Evolutionary conservation across 441 rosid genomes (phyloP), one percentile per base, ranked within the genome.

Genomic region (Erodium trifolium): DNA sequence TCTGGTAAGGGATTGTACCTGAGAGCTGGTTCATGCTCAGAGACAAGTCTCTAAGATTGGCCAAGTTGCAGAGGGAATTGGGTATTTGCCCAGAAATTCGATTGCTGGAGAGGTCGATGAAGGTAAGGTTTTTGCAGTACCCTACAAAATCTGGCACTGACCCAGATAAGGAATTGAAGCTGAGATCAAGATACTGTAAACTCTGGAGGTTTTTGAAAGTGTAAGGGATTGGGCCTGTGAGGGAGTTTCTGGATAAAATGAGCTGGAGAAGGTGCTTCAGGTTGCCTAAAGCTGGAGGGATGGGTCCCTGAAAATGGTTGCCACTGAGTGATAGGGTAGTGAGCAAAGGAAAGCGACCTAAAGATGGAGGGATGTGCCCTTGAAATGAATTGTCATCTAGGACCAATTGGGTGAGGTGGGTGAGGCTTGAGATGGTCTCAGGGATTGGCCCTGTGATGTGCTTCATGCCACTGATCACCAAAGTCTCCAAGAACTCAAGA

Each of bases 371-470:
- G 67, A 93, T 70, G 78, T 11, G 76, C 16, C 97, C 99, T 68
- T 74, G 73, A 37, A 93, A 88, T 62, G 95, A 77, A 75, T 91
- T 89, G 67, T 86, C 88, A 31, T 93, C 97, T 0, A 93, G 81
- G 67, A 88, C 84, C 68, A 93, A 67, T 62, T 86, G 89, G 0
- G 78, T 68, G 34, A 93, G 93, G 60, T 68, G 73, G 39, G 76
- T 74, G 14, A 91, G 72, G 34, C 70, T 80, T n/a, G 86, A 80
- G 79, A 93, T 71, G 80, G 73, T 79, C 10, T 71, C 84, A 2
- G 99, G 97, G 72, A 93, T 82, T 9, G 91, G 78, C 63, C 99
- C 99, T 60, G 83, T n/a, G 73, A 93, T 86, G 63, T 78, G 82
- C 72, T 91, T 91, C 90, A 84, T 84, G 10, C 97, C 93, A 66